Percentiles rank a stretch among this genome's conserved stretches.
Conservation (phyloP, 2,329 filamentous ascomycete genomes). For the Biscogniauxia sp. region DNA sequence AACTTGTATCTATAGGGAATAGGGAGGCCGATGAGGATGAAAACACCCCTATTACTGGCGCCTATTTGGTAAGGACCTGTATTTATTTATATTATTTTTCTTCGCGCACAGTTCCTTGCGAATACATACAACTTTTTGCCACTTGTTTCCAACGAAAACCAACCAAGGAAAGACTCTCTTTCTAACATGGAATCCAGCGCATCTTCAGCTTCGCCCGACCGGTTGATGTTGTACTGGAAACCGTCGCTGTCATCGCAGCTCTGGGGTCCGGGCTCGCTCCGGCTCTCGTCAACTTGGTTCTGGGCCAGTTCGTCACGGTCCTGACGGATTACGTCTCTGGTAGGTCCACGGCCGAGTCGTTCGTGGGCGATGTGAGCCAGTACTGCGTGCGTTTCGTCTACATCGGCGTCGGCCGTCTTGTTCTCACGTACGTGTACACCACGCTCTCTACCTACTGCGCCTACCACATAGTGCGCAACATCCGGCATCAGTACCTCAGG, state of each 20-base stretch:
- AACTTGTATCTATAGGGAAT: no score
- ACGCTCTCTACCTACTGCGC: slow-evolving; percentile 42
- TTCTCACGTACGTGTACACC: slow-evolving; percentile 25
- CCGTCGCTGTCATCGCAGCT: not conserved
- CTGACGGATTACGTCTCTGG: not conserved
- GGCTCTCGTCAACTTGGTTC: not conserved
- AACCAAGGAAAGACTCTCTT: not conserved
- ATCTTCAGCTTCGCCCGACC: not conserved
- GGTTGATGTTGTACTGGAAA: not conserved
- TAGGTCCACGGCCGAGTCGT: not conserved
- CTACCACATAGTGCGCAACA: slow-evolving; percentile 39
- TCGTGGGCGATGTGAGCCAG: not conserved
- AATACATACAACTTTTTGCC: no score
- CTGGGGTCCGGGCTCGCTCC: not conserved
- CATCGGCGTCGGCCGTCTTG: slow-evolving; percentile 23
- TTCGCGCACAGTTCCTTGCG: no score
- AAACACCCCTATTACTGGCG: no score
- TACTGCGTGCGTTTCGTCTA: slow-evolving; percentile 20
- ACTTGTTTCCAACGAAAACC: not conserved
- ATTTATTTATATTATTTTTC: no score
- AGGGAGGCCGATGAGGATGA: no score
- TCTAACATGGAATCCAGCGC: not conserved
- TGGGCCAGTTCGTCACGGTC: not conserved
- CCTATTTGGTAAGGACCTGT: no score
- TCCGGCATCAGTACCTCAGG: slow-evolving; percentile 41